Evolutionary conservation across 306 rosid species (phyloP).

Genomic region (Cyclanthera cordifolia): DNA sequence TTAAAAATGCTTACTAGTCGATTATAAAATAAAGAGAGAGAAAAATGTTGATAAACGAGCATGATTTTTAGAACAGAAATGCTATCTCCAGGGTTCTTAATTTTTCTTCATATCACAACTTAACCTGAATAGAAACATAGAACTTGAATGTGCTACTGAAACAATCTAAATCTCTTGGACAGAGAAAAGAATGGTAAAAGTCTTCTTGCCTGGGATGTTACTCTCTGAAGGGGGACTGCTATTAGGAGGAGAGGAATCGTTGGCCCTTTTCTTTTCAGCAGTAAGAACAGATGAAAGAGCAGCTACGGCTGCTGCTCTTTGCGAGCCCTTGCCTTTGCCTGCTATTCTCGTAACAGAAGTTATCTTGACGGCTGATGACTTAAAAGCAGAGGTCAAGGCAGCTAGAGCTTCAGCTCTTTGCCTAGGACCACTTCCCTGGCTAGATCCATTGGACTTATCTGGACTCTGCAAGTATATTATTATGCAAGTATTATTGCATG

Average conservation of each 20-base stretch:
- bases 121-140: constrained; percentile 5
- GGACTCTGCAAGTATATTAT: constrained; percentile 23
- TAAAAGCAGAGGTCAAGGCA: constrained; percentile 78
- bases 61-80: background rate
- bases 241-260: constrained; percentile 31
- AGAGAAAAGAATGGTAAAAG: constrained; percentile 3
- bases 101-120: background rate
- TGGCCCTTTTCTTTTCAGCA: constrained; percentile 72
- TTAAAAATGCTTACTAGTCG: no score
- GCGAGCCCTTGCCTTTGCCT: constrained; percentile 61
- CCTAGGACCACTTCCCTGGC: constrained; percentile 76
- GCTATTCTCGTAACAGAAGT: constrained; percentile 35
- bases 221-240: constrained; percentile 56
- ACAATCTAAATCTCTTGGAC: background rate
- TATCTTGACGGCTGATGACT: constrained; percentile 44
- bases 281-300: constrained; percentile 89
- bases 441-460: constrained; percentile 58
- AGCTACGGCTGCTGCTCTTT: constrained; percentile 97
- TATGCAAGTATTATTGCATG: background rate
- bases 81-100: background rate
- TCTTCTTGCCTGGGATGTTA: constrained; percentile 40
- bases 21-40: background rate
- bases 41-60: background rate
- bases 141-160: background rate
- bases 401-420: constrained; percentile 99